A percentile compares a stretch with the other conserved stretches of the same genome.
Evolutionary conservation across 139 green algal genomes (phyloP).

Genomic region (Micromonas pusilla): DNA sequence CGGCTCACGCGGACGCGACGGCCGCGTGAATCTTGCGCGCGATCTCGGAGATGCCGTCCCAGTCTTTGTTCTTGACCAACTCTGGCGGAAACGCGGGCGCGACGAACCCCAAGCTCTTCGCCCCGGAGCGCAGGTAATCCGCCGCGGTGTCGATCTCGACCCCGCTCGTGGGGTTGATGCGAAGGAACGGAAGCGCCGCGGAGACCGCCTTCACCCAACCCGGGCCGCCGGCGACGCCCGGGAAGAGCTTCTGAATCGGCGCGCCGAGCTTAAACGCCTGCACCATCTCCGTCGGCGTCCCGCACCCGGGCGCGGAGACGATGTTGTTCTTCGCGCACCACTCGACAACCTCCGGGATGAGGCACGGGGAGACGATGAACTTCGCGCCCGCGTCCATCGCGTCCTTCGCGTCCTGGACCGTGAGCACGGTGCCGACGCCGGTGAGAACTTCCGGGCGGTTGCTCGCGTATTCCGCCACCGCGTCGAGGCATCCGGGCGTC

Average conservation of each 20-base stretch:
- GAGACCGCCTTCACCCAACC: constrained; percentile 20
- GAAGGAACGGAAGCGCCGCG: constrained; percentile 25
- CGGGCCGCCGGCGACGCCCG: constrained; percentile 25
- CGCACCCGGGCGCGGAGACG: constrained; percentile 25
- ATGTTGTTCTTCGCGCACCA: constrained; percentile 26
- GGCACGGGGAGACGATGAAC: constrained; percentile 29
- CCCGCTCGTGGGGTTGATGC: constrained; percentile 31
- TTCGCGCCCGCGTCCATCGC: constrained; percentile 30
- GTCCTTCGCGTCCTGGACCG: constrained; percentile 14
- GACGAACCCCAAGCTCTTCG: constrained; percentile 27
- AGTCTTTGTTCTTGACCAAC: constrained; percentile 11
- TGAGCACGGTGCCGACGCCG: constrained; percentile 27
- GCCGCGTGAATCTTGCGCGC: background rate
- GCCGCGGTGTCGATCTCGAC: constrained; percentile 21
- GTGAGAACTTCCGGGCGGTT: constrained; percentile 21
- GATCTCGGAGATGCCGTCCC: constrained; percentile 20
- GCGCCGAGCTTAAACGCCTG: constrained; percentile 27
- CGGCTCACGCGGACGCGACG: constrained; percentile 11
- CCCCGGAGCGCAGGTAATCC: constrained; percentile 24
- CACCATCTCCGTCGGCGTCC: constrained; percentile 27
- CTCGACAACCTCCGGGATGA: constrained; percentile 29
- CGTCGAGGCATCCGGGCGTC: constrained; percentile 31
- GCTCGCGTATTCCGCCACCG: constrained; percentile 12
- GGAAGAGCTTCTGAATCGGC: constrained; percentile 36
- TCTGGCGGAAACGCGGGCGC: constrained; percentile 27